Evolutionary conservation across 2,329 filamentous ascomycete genomes (phyloP).

Genomic region (Elsinoe batatas): DNA sequence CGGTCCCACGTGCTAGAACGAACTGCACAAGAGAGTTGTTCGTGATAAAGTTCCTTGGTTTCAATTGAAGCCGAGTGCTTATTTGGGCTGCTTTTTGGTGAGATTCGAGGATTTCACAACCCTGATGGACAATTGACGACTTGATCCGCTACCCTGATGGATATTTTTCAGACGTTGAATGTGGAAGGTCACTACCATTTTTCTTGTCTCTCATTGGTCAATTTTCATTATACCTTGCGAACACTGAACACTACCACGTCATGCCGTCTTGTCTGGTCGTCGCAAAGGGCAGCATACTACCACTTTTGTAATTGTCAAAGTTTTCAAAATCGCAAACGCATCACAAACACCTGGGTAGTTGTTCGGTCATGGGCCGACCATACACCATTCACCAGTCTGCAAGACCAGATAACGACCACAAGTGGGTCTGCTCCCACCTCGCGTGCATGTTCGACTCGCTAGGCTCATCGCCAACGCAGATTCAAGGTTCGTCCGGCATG

Average conservation of each 20-base stretch:
- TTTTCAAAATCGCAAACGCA: background rate
- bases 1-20: background rate
- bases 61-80: background rate
- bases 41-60: too few relatives aligned
- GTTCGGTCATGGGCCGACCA: background rate
- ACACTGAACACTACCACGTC: background rate
- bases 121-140: conserved; percentile 9
- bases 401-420: background rate
- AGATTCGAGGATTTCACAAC: background rate
- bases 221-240: background rate
- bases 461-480: background rate
- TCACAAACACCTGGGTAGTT: background rate
- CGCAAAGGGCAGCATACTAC: too few relatives aligned
- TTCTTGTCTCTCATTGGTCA: background rate
- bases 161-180: background rate
- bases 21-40: background rate
- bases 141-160: conserved; percentile 12
- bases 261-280: too few relatives aligned
- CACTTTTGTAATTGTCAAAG: background rate
- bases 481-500: background rate
- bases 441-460: conserved; percentile 2
- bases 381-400: too few relatives aligned
- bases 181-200: conserved; percentile 6
- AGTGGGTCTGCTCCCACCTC: background rate
- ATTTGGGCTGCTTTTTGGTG: background rate